Evolutionary conservation across 1,284 basidiomycete species (phyloP).

Genomic region (Albatrellus sp.): DNA sequence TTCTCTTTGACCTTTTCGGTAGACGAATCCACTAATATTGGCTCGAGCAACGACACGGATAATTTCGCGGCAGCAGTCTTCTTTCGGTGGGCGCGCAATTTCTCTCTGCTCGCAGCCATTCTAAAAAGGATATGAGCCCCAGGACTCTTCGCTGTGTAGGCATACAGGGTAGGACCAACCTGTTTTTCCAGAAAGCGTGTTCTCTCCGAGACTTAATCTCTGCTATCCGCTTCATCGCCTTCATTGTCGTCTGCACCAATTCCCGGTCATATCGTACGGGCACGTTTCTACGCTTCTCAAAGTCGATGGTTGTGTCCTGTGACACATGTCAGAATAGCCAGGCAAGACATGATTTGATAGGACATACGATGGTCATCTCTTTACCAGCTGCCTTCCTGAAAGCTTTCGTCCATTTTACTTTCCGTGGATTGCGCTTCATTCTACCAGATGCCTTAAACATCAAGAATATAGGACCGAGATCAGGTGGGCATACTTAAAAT

Average conservation of each 20-base stretch:
- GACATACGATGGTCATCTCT: slow-evolving; percentile 94
- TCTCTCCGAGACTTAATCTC: slow-evolving; percentile 91
- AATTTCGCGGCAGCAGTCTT: slow-evolving; percentile 51
- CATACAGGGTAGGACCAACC: slow-evolving; percentile 31
- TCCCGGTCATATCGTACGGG: slow-evolving; percentile 98
- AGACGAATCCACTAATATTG: slow-evolving; percentile 33
- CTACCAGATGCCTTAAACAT: slow-evolving; percentile 26
- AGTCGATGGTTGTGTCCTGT: slow-evolving; percentile 96
- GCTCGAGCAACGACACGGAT: slow-evolving; percentile 63
- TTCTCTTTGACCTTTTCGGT: slow-evolving; percentile 55
- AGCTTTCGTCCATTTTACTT: slow-evolving; percentile 99
- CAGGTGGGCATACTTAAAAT: slow-evolving; percentile 70
- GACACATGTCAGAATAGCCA: not conserved
- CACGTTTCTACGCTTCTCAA: slow-evolving; percentile 97
- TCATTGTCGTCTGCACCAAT: slow-evolving; percentile 86
- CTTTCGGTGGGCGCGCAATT: slow-evolving; percentile 53
- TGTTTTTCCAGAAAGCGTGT: slow-evolving; percentile 94
- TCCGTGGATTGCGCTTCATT: slow-evolving; percentile 99
- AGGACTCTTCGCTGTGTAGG: slow-evolving; percentile 1
- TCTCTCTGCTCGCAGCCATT: slow-evolving; percentile 71
- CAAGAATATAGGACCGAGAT: not conserved
- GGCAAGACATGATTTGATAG: slow-evolving; percentile 1
- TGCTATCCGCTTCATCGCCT: slow-evolving; percentile 91
- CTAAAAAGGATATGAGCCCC: slow-evolving; percentile 24
- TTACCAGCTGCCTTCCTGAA: slow-evolving; percentile 98